Evolutionary conservation across 2,329 filamentous ascomycete species (phyloP), one percentile per base, ranked within the genome.

Genomic region (Trichoderma arundinaceum): DNA sequence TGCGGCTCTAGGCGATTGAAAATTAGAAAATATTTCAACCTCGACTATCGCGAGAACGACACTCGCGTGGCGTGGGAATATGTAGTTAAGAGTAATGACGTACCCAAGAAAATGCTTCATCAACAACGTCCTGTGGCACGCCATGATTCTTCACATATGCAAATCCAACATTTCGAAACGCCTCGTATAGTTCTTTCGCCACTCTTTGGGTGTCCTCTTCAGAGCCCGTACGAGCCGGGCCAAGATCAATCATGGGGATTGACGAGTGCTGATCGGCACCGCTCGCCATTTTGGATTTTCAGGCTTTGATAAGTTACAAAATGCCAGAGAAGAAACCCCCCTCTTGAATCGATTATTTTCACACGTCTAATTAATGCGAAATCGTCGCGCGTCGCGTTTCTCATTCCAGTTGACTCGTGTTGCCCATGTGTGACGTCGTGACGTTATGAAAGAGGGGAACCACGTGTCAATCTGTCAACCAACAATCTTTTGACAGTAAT

Each of bases 101-200:
- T 63, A 76, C 72, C 77, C 75, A 79, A 15, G 43, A 35, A 60
- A 81, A 81, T 0, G 78, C 78, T 38, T 79, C 76, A 1, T 77
- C 71, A 2, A 81, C 69, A 1, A 77, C 64, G 1, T 75, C 71
- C 6, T 72, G 69, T 0, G 77, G 71, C 0, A 82, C 70, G 3
- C 74, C 73, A 59, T 78, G 76, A 65, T 77, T 77, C 64, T 72
- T 64, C 33, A 78, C 69, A 41, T 78, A 77, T 1, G 73, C 75
- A 60, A 78, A 78, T 1, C 77, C 77, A 1, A 72, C 67, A 22
- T 72, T 67, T 17, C 71, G 72, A 52, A 77, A 78, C 1, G 76
- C 76, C 28, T 74, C 68, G 28, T 71, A 72, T 15, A 76, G 62
- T 8, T 70, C 59, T 10, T 66, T 65, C 3, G 69, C 69, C 0